phyloP scores from a whole-genome alignment of 2,329 filamentous ascomycete genomes.

The Penicillium sp. region DNA sequence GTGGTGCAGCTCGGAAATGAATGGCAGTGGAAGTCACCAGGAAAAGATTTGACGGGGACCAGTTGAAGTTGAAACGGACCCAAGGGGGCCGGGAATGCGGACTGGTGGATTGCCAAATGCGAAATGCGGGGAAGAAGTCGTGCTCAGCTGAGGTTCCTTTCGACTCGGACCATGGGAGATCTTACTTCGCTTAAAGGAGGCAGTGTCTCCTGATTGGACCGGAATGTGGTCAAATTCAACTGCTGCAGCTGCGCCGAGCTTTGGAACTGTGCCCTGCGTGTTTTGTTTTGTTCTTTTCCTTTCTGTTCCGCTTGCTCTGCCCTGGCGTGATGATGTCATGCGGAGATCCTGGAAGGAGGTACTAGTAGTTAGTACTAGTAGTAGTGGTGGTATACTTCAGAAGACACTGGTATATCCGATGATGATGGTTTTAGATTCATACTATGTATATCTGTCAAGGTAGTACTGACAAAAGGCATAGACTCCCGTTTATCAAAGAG shows the following conservation, averaged over 20 bases:
- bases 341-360: too few relatives aligned
- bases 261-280: neutral
- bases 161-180: neutral
- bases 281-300: neutral
- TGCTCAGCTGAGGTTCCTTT: constrained; percentile 10
- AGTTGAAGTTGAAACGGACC: constrained; percentile 1
- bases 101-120: neutral
- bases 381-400: too few relatives aligned
- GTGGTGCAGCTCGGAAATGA: constrained; percentile 13
- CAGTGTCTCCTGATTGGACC: neutral
- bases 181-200: neutral
- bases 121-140: constrained; percentile 22
- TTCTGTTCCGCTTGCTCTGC: too few relatives aligned
- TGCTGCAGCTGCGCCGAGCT: too few relatives aligned
- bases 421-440: too few relatives aligned
- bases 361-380: too few relatives aligned
- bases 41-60: constrained; percentile 13
- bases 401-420: too few relatives aligned
- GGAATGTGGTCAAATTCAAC: too few relatives aligned
- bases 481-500: too few relatives aligned
- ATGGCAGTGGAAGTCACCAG: constrained; percentile 8
- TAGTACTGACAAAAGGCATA: too few relatives aligned
- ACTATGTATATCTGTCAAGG: too few relatives aligned
- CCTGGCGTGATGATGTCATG: constrained; percentile 27
- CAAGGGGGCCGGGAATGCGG: constrained; percentile 5